Conservation (phyloP, 2,329 filamentous ascomycete genomes). For the Nothophaeocryptopus gaeumannii region DNA sequence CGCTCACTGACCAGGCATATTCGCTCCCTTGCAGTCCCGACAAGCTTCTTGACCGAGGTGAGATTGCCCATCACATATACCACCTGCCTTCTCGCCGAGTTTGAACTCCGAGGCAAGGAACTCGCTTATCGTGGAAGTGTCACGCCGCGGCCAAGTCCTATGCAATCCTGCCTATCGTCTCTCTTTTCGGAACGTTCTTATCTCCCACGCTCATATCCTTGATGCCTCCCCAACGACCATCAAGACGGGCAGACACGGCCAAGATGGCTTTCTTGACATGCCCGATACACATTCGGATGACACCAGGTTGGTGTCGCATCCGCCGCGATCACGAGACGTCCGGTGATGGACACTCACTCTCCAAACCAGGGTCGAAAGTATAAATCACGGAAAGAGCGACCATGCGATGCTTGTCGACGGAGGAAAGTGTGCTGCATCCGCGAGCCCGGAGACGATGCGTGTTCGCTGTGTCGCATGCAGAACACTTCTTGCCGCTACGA, state of each 20-base stretch:
- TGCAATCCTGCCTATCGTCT: no score
- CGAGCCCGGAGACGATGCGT: slow-evolving; percentile 24
- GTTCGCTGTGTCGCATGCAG: slow-evolving; percentile 23
- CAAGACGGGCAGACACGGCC: slow-evolving; percentile 7
- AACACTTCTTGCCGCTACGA: slow-evolving; percentile 21
- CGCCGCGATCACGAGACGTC: slow-evolving; percentile 4
- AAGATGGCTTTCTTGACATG: slow-evolving; percentile 5
- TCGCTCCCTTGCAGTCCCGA: no score
- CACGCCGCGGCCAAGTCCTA: no score
- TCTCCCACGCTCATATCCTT: neutral
- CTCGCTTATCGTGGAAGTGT: no score
- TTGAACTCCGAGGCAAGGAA: no score
- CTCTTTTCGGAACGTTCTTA: no score
- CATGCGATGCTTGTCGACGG: slow-evolving; percentile 24
- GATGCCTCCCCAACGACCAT: slow-evolving; percentile 1
- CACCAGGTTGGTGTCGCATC: slow-evolving; percentile 1
- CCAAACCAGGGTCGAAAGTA: slow-evolving; percentile 22
- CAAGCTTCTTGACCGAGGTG: no score
- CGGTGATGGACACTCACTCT: slow-evolving; percentile 8
- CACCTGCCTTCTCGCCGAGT: no score
- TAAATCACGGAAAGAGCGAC: slow-evolving; percentile 25
- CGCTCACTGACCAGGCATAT: no score
- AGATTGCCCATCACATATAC: no score
- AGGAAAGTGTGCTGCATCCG: slow-evolving; percentile 27
- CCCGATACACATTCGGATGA: slow-evolving; percentile 3